phyloP scores from a whole-genome alignment of 352 stramenopile genomes.

The Peronospora farinosa region DNA sequence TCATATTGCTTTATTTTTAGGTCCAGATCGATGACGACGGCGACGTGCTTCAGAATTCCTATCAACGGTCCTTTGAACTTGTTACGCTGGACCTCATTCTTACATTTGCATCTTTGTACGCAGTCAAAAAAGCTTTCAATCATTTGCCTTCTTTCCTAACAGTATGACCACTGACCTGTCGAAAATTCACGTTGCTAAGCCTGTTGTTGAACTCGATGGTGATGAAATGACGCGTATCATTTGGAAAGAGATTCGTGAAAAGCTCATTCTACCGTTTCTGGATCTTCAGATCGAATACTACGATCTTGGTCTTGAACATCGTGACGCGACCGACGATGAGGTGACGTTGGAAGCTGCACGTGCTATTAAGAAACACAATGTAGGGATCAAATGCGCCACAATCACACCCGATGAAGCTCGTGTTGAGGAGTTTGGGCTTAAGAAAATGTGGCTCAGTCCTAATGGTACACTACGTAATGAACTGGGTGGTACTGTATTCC shows the following conservation, averaged over 20 bases:
- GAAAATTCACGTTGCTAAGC: slow-evolving; percentile 77
- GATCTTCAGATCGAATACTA: slow-evolving; percentile 85
- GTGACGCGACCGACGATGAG: slow-evolving; percentile 77
- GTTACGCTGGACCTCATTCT: slow-evolving; percentile 9
- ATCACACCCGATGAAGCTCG: slow-evolving; percentile 85
- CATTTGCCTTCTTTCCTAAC: neutral
- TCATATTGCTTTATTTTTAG: neutral
- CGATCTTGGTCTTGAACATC: slow-evolving; percentile 71
- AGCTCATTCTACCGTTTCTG: slow-evolving; percentile 77
- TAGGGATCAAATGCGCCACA: slow-evolving; percentile 87
- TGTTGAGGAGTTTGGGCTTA: slow-evolving; percentile 76
- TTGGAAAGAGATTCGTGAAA: slow-evolving; percentile 57
- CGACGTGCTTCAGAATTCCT: slow-evolving; percentile 4
- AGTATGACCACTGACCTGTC: slow-evolving; percentile 28
- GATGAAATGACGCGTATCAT: slow-evolving; percentile 86
- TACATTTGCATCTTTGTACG: slow-evolving; percentile 7
- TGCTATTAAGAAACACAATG: slow-evolving; percentile 73
- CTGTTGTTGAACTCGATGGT: slow-evolving; percentile 79
- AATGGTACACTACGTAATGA: slow-evolving; percentile 86
- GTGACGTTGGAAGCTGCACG: slow-evolving; percentile 73
- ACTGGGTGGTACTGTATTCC: slow-evolving; percentile 83
- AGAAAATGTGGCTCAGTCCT: slow-evolving; percentile 80
- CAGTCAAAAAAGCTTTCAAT: neutral
- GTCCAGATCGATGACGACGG: too few relatives aligned
- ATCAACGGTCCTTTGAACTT: neutral